phyloP scores from a whole-genome alignment of 179 eudicot genomes.

The Beta corolliflora region DNA sequence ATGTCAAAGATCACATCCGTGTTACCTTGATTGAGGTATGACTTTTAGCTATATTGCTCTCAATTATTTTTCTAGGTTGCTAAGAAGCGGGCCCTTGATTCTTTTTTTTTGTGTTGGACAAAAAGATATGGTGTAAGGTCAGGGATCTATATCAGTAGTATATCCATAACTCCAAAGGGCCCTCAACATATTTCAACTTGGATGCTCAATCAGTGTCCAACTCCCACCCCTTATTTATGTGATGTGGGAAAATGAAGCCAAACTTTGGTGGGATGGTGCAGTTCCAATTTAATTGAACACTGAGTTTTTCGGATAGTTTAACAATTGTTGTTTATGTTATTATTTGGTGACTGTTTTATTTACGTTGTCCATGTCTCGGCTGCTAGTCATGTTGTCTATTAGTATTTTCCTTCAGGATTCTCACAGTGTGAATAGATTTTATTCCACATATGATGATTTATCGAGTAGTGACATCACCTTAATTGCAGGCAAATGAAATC shows the following conservation, averaged over 20 bases:
- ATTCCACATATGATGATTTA: background rate
- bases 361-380: background rate
- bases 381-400: background rate
- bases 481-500: constrained; percentile 85
- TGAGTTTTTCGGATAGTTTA: background rate
- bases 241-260: too few relatives aligned
- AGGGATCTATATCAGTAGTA: too few relatives aligned
- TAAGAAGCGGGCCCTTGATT: background rate
- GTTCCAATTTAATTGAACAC: background rate
- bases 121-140: background rate
- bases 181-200: too few relatives aligned
- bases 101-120: background rate
- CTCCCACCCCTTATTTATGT: too few relatives aligned
- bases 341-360: background rate
- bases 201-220: too few relatives aligned
- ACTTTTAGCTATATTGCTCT: background rate
- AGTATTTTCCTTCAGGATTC: background rate
- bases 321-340: background rate
- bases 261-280: background rate
- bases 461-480: constrained; percentile 7
- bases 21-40: constrained; percentile 94
- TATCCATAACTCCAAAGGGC: too few relatives aligned
- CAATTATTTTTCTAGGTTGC: background rate
- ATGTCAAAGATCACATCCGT: constrained; percentile 83
- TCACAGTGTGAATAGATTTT: background rate